Conservation (phyloP, 352 stramenopile genomes). For the Globisporangium spinosum region DNA sequence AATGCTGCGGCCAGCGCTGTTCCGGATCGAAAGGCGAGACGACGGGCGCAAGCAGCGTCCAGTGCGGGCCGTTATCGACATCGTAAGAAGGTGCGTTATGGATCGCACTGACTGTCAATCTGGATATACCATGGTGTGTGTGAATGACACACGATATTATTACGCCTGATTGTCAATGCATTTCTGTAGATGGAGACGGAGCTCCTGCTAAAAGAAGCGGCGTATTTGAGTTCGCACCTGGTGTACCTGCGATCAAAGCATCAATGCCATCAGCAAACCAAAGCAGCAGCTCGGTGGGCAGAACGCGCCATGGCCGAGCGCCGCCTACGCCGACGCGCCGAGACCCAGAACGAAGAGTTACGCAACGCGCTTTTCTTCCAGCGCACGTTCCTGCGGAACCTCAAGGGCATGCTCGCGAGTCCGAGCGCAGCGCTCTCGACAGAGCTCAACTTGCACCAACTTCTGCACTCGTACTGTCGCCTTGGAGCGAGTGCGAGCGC, state of each 20-base stretch:
- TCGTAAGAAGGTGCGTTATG: constrained; percentile 8
- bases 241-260: constrained; percentile 1
- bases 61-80: constrained; percentile 3
- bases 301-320: not conserved
- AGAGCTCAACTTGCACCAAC: constrained; percentile 8
- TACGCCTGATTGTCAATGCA: not conserved
- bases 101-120: not conserved
- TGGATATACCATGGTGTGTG: too few species aligned
- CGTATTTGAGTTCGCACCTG: constrained; percentile 4
- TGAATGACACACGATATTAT: too few species aligned
- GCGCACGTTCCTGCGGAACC: constrained; percentile 6
- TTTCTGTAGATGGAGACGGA: not conserved
- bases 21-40: not conserved
- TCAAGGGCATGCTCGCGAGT: constrained; percentile 8
- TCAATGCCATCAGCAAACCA: not conserved
- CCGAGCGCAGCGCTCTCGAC: not conserved
- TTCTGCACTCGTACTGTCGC: constrained; percentile 11
- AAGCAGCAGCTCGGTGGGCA: not conserved
- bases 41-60: constrained; percentile 6
- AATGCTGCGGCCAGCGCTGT: not conserved
- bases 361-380: constrained; percentile 5
- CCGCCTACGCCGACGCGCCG: not conserved
- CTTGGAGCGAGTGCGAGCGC: not conserved
- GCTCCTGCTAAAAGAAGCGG: not conserved
- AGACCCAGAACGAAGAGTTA: constrained; percentile 2